Evolutionary conservation across 257 asterid genomes (phyloP), one percentile per base, ranked within the genome.

Genomic region (Rhazya stricta): DNA sequence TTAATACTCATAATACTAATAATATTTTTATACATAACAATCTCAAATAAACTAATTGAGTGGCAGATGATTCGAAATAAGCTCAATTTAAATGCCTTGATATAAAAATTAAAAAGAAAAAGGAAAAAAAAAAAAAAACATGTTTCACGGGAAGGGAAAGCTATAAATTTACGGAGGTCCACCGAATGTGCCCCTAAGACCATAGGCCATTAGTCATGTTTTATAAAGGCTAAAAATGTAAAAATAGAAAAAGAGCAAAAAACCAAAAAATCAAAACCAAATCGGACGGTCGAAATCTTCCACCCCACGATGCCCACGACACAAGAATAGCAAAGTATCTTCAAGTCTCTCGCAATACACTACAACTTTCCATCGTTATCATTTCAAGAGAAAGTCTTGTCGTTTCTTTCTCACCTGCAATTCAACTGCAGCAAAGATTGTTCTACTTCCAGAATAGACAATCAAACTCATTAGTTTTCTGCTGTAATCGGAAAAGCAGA

Each of bases 281-380:
- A 69, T 21, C 21, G 9, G 3, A 25, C 48, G 9, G 48, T 43
- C 48, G 0, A 39, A 4, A 39, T 39, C 43, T 9, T 23, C 61
- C 10, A 5, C 11, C 23, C 19, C n/a, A 1, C 25, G 1, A 23
- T n/a, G 43, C 43, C 43, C 43, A 5, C 27, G 65, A 9, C 66
- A 27, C 15, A 11, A 6, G 9, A 60, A 29, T 1, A 0, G 6
- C 8, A 29, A 27, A 61, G 67, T 15, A 7, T 18, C 46, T 0
- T 0, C 46, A 16, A 62, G n/a, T 30, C 45, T 36, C 25, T 63
- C 46, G 1, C 42, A 7, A 13, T 30, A 30, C 42, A 48, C 29
- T 50, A 34, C 42, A n/a, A 39, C 78, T 73, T 37, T 19, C 42
- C 53, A 51, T 74, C 41, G 1, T 74, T 66, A 50, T 75, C 42